Base-by-base conservation (phyloP, 2,329 filamentous ascomycete species). In the Xylariales sp. region DNA sequence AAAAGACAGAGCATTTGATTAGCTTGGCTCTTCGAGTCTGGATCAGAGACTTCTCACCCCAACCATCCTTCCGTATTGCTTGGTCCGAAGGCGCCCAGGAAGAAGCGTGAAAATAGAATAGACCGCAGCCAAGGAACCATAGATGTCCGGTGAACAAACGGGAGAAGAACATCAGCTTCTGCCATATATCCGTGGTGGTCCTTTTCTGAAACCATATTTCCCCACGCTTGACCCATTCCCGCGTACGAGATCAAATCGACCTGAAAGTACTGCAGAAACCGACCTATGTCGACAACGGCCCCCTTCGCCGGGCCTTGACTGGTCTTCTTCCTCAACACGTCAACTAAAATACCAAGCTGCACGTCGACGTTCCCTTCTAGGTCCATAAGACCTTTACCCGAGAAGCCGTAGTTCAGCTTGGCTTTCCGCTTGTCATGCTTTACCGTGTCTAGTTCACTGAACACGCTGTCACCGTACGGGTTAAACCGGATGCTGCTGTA, bases 101-200 rank as follows among this genome's bases (percentile, higher is more conserved):
- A 52, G 29, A 51, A 43, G 13, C 37, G 42, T 1, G 51, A 53
- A 11, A 41, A 29, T 21, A 54, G 51, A 19, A 53, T 38, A 15
- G 47, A 38, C 10, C 49, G 46, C 11, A 52, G 37, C 12, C 33
- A 10, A 4, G 53, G 53, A 18, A 51, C 39, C 50, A 52, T 51
- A 39, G 47, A 43, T 21, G 50, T 40, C 2, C 38, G 37, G 15
- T 54, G 49, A 3, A 51, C 10, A 23, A 50, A 50, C 1, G 48
- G 48, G 5, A 53, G 40, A 14, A 47, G 44, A 3, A 34, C 34
- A 31, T 54, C 48, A 2, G 44, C 40, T 14, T 42, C 46, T 5
- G 40, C 45, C 13, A 54, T 45, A 32, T 50, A 56, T 28, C 49
- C 46, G 33, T 51, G 54, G 8, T 47, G 38, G 32, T 54, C 53